Evolutionary conservation across 495 filamentous ascomycete species (phyloP).

Genomic region (Saxophila tyrrhenica): DNA sequence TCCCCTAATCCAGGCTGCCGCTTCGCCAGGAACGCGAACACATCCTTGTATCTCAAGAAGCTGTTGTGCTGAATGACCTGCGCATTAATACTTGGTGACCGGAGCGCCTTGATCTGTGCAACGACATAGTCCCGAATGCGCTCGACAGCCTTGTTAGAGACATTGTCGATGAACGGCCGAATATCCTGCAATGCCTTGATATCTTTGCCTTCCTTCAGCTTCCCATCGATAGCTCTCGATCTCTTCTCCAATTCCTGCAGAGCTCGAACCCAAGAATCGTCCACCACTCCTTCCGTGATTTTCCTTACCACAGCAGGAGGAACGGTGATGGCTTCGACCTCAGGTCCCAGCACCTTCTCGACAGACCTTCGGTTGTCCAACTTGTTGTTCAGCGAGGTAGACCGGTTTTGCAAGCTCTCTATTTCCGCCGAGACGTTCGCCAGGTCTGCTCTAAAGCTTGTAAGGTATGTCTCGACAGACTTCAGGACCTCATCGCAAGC

Average conservation of each 20-base stretch:
- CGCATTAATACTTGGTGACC: conserved; percentile 89
- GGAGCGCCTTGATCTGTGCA: conserved; percentile 79
- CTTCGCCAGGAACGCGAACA: conserved; percentile 71
- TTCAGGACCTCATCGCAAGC: conserved; percentile 88
- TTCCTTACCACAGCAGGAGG: conserved; percentile 69
- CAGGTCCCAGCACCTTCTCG: conserved; percentile 76
- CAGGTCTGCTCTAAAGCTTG: conserved; percentile 84
- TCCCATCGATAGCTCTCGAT: conserved; percentile 57
- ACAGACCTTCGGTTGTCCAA: conserved; percentile 81
- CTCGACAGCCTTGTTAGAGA: conserved; percentile 83
- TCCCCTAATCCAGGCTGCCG: conserved; percentile 69
- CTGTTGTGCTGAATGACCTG: conserved; percentile 89
- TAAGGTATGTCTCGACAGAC: conserved; percentile 84
- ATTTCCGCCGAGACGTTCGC: conserved; percentile 89
- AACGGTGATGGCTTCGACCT: conserved; percentile 84
- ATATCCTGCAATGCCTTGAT: conserved; percentile 72
- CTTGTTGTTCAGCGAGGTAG: conserved; percentile 70
- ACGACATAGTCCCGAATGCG: conserved; percentile 90
- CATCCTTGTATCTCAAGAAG: conserved; percentile 74
- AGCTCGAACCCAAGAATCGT: conserved; percentile 78
- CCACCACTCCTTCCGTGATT: conserved; percentile 79
- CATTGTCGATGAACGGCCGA: conserved; percentile 68
- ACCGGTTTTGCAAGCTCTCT: conserved; percentile 79
- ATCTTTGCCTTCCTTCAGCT: conserved; percentile 45
- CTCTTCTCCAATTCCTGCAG: conserved; percentile 76